Base-by-base conservation (phyloP, 2,329 filamentous ascomycete genomes). In the Calonectria pauciramosa region DNA sequence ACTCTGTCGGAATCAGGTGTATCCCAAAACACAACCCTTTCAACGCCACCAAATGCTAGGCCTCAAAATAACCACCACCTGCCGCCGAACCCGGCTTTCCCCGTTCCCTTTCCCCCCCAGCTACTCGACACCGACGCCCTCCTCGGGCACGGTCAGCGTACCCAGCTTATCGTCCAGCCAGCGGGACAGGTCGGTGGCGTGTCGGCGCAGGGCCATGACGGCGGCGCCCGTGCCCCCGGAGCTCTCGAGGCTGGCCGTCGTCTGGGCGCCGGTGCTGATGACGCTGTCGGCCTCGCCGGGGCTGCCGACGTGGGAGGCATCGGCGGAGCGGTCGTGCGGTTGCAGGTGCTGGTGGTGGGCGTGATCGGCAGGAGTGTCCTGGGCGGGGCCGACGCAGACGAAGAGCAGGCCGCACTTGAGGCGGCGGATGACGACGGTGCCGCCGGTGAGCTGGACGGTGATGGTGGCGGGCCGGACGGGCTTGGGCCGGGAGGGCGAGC, bases 91-190 rank as follows among this genome's bases (percentile, higher is more conserved):
- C n/a, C 9, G 18, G 26, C 23, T 38, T 47, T n/a, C n/a, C n/a
- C n/a, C n/a, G n/a, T 10, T n/a, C 41, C 18, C 13, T 41, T 20
- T 14, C 14, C 16, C 13, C 14, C 5, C 18, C 6, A 44, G 18
- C 18, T 71, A 83, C 74, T 82, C 80, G 11, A 84, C 79, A 11
- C 87, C 86, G 28, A 89, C 85, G 7, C 87, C 88, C 68, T 91
- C 90, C 64, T 90, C 88, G 0, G 91, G 90, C 34, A 92, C 87
- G 18, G 84, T 84, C 74, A 92, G 81, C 18, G 86, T 85, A 8
- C 89, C 89, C 8, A 93, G 85, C 84, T 90, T 90, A n/a, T 89
- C 89, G 76, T 93, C 91, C 76, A 93, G 82, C 88, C 90, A 91
- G 70, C 86, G 85, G 30, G 90, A 90, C 70, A 93, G 84, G 76